Percentiles rank a stretch among this genome's conserved stretches.
Conservation (phyloP, 2,329 filamentous ascomycete species). For the Aspergillus viridinutans region DNA sequence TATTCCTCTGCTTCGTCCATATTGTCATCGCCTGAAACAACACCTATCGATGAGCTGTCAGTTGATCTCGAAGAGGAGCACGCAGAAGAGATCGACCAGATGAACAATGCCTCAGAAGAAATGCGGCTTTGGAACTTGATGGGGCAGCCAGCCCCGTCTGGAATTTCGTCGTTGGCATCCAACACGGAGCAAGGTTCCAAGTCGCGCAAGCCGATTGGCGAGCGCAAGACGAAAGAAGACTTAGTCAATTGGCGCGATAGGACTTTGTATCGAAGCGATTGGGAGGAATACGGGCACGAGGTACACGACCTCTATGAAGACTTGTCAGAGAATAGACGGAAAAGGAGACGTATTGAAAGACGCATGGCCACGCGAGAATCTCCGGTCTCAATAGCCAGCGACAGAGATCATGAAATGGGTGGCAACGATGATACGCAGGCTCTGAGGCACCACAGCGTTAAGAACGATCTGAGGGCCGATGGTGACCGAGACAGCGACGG, state of each 20-base stretch:
- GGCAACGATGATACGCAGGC: background rate
- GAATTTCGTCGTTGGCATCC: constrained; percentile 14
- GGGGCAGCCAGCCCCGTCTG: constrained; percentile 18
- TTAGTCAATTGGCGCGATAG: constrained; percentile 47
- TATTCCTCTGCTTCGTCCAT: constrained; percentile 1
- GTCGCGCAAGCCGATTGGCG: constrained; percentile 17
- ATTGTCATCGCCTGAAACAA: constrained; percentile 1
- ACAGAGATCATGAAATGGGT: background rate
- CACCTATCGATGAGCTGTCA: constrained; percentile 6
- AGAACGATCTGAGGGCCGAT: background rate
- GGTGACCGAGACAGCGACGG: background rate
- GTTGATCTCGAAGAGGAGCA: constrained; percentile 40
- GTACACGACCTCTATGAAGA: constrained; percentile 26
- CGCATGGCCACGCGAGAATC: background rate
- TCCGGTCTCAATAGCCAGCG: background rate
- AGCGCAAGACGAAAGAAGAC: constrained; percentile 34
- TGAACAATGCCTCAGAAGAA: constrained; percentile 45
- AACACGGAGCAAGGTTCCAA: constrained; percentile 11
- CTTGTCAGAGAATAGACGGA: constrained; percentile 26
- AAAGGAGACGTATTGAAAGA: constrained; percentile 25
- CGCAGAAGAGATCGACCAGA: constrained; percentile 46
- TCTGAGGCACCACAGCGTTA: background rate
- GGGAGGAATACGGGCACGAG: constrained; percentile 44
- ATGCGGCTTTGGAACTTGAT: constrained; percentile 43
- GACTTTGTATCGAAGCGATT: constrained; percentile 45